These are phyloP conservation scores for Paramyrothecium roridum DNA, from an alignment of 2,329 filamentous ascomycete genomes.

Conservation along the genomic window DNA sequence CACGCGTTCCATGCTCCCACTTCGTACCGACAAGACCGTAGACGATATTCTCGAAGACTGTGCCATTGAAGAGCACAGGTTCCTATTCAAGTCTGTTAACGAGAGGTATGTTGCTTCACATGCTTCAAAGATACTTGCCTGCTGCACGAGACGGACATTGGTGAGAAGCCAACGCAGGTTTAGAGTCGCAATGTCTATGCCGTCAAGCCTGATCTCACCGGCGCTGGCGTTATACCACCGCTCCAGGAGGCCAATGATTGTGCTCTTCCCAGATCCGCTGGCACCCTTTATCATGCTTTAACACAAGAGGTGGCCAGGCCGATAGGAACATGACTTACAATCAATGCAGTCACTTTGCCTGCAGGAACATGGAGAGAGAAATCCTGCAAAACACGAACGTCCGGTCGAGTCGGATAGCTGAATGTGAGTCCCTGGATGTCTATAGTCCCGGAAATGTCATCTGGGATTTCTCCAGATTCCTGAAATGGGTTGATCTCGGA, in stretches of 20 bases:
- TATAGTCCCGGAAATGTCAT: slow-evolving; percentile 13
- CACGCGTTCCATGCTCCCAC: slow-evolving; percentile 27
- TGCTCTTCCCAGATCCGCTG: slow-evolving; percentile 6
- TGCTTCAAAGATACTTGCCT: slow-evolving; percentile 7
- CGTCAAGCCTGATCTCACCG: not conserved
- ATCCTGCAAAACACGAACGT: slow-evolving; percentile 26
- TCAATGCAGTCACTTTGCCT: slow-evolving; percentile 26
- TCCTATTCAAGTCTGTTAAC: slow-evolving; percentile 29
- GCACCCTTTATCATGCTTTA: not conserved
- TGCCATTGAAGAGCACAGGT: slow-evolving; percentile 36
- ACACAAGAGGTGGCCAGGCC: not conserved
- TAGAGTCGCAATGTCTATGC: not conserved
- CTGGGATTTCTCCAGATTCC: slow-evolving; percentile 8
- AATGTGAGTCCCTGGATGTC: slow-evolving; percentile 27
- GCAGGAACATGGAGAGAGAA: slow-evolving; percentile 31
- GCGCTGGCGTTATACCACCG: slow-evolving; percentile 1
- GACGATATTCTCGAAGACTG: slow-evolving; percentile 50
- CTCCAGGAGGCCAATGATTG: not conserved
- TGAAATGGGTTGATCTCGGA: slow-evolving; percentile 19
- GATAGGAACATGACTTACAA: slow-evolving; percentile 13
- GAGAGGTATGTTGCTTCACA: too few relatives aligned
- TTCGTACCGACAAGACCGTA: slow-evolving; percentile 40
- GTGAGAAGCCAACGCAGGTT: slow-evolving; percentile 41
- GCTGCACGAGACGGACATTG: slow-evolving; percentile 40
- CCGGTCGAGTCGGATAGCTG: slow-evolving; percentile 30